Evolutionary conservation across 352 stramenopile genomes (phyloP).

Genomic region (Globisporangium heterothallicum): DNA sequence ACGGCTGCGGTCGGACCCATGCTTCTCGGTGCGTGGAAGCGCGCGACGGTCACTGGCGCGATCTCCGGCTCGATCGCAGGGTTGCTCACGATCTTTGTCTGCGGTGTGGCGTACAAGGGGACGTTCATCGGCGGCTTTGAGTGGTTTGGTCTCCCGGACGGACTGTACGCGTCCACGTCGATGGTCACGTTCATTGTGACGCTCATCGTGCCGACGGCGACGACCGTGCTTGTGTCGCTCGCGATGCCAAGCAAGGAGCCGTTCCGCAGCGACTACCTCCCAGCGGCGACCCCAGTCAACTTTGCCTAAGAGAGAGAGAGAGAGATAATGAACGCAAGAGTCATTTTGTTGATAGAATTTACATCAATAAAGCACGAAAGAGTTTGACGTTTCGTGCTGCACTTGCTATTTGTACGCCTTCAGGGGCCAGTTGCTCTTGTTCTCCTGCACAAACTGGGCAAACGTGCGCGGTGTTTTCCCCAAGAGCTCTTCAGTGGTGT

Average conservation of each 20-base stretch:
- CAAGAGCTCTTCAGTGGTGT: conserved; percentile 31
- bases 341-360: too few species aligned
- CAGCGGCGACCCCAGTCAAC: conserved; percentile 19
- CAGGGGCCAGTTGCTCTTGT: conserved; percentile 39
- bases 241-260: conserved; percentile 20
- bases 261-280: conserved; percentile 22
- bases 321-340: not conserved
- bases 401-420: conserved; percentile 18
- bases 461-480: conserved; percentile 32
- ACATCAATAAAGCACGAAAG: too few species aligned
- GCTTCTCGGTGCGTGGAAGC: conserved; percentile 57
- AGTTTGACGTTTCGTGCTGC: too few species aligned
- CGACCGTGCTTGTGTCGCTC: conserved; percentile 57
- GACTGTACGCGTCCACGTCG: conserved; percentile 67
- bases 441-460: conserved; percentile 35
- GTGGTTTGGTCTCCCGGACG: conserved; percentile 70
- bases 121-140: conserved; percentile 73
- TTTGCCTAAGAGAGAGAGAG: conserved; percentile 8
- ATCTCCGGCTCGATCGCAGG: conserved; percentile 47
- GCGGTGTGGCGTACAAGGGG: conserved; percentile 44
- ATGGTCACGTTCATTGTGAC: conserved; percentile 80
- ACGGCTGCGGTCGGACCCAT: conserved; percentile 68
- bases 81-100: conserved; percentile 68
- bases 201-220: conserved; percentile 49
- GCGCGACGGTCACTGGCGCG: conserved; percentile 32